phyloP scores from a whole-genome alignment of 495 filamentous ascomycete species.

The Monascus purpureus region DNA sequence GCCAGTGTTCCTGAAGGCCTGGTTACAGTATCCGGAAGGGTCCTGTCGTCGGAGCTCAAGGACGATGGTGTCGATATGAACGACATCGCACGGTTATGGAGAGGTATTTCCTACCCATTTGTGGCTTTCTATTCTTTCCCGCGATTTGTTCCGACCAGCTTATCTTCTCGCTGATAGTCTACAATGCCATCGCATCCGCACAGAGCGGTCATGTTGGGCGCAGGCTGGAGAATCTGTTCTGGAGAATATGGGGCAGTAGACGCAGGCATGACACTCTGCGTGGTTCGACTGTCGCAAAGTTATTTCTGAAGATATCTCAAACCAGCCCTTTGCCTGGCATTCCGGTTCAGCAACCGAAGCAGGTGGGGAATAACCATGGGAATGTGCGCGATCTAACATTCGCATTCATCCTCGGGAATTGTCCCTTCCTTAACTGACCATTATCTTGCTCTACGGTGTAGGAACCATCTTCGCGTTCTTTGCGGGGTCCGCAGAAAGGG shows the following conservation, averaged over 20 bases:
- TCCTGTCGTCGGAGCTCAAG: conserved; percentile 15
- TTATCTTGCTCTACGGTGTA: too few species aligned
- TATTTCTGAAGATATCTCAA: conserved; percentile 31
- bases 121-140: too few species aligned
- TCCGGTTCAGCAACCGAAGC: background rate
- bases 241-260: conserved; percentile 35
- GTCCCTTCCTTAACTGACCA: too few species aligned
- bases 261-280: conserved; percentile 13
- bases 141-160: too few species aligned
- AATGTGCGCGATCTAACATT: conserved; percentile 1
- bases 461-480: too few species aligned
- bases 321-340: conserved; percentile 1
- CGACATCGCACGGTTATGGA: conserved; percentile 30
- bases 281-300: conserved; percentile 19
- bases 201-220: conserved; percentile 25
- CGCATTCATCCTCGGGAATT: too few species aligned
- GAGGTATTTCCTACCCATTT: conserved; percentile 22
- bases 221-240: conserved; percentile 40
- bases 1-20: conserved; percentile 40
- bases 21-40: conserved; percentile 20
- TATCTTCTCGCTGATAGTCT: conserved; percentile 13
- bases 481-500: too few species aligned
- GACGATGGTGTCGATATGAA: conserved; percentile 19
- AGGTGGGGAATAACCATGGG: conserved; percentile 4
- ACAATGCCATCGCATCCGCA: conserved; percentile 21